Evolutionary conservation across 176 grass and related monocot species (phyloP).

Genomic region (Eragrostis curvula): DNA sequence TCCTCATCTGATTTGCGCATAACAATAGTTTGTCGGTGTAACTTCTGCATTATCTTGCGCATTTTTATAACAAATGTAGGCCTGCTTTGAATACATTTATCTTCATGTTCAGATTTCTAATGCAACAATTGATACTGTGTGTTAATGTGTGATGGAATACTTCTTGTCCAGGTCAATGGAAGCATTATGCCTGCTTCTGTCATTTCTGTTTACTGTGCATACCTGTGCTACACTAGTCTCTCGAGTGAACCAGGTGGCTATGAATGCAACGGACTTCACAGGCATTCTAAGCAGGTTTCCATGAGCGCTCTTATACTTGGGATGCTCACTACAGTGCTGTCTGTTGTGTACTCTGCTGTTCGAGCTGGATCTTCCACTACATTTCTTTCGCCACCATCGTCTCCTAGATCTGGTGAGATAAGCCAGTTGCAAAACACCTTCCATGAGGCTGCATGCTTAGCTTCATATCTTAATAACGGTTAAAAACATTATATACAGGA

Average conservation of each 20-base stretch:
- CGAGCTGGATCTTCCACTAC: slow-evolving; percentile 92
- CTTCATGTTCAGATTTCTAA: slow-evolving; percentile 18
- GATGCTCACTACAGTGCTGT: slow-evolving; percentile 95
- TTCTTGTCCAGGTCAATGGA: slow-evolving; percentile 73
- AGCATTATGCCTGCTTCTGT: slow-evolving; percentile 88
- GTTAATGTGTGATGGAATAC: slow-evolving; percentile 21
- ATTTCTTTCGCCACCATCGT: slow-evolving; percentile 86
- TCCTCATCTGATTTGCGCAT: neutral
- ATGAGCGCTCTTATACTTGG: slow-evolving; percentile 77
- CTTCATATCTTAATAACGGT: slow-evolving; percentile 1
- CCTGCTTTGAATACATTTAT: slow-evolving; percentile 3
- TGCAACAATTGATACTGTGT: neutral
- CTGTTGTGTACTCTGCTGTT: slow-evolving; percentile 93
- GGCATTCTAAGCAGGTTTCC: slow-evolving; percentile 85
- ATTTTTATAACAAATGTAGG: neutral
- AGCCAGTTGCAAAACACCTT: neutral
- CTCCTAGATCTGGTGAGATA: slow-evolving; percentile 75
- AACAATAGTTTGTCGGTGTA: neutral
- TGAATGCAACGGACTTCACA: slow-evolving; percentile 87
- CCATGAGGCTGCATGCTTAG: neutral
- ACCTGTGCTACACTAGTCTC: slow-evolving; percentile 84
- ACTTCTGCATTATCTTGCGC: slow-evolving; percentile 11
- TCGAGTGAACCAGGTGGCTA: slow-evolving; percentile 89
- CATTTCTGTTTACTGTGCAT: slow-evolving; percentile 87
- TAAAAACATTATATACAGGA: slow-evolving; percentile 46